Evolutionary conservation across 306 rosid species (phyloP).

Genomic region (Trichosanthes truncata): DNA sequence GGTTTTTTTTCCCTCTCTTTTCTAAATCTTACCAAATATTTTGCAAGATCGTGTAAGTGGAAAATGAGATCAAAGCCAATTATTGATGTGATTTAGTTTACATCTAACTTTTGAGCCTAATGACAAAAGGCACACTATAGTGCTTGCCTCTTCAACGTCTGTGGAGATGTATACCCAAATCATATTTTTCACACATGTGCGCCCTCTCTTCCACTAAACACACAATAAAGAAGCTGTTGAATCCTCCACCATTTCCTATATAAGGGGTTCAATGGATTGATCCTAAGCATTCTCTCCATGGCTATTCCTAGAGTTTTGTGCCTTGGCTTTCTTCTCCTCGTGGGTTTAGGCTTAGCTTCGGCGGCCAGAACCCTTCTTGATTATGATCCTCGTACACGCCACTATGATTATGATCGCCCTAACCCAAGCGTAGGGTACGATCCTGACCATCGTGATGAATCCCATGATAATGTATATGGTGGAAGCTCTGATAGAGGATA

Average conservation of each 20-base stretch:
- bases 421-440: background rate
- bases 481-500: conserved; percentile 13
- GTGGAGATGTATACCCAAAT: too few relatives aligned
- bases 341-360: conserved; percentile 44
- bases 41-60: background rate
- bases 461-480: background rate
- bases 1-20: too few relatives aligned
- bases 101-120: background rate
- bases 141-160: background rate
- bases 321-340: conserved; percentile 30
- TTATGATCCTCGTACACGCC: conserved; percentile 15
- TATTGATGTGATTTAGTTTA: background rate
- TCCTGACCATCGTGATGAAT: background rate
- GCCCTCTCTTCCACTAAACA: background rate
- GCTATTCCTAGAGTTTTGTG: conserved; percentile 19
- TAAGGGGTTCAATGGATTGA: conserved; percentile 18
- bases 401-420: conserved; percentile 14
- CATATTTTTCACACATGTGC: background rate
- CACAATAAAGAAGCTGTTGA: background rate
- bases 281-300: conserved; percentile 32
- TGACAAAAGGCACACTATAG: background rate
- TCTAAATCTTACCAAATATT: too few relatives aligned
- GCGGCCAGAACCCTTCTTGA: conserved; percentile 46
- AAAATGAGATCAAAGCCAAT: background rate
- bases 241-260: conserved; percentile 33